Percentiles rank a stretch among this genome's conserved stretches.
Evolutionary conservation across 371 early-diverging fungal species (phyloP).

Genomic region (Rhizopus sp.): DNA sequence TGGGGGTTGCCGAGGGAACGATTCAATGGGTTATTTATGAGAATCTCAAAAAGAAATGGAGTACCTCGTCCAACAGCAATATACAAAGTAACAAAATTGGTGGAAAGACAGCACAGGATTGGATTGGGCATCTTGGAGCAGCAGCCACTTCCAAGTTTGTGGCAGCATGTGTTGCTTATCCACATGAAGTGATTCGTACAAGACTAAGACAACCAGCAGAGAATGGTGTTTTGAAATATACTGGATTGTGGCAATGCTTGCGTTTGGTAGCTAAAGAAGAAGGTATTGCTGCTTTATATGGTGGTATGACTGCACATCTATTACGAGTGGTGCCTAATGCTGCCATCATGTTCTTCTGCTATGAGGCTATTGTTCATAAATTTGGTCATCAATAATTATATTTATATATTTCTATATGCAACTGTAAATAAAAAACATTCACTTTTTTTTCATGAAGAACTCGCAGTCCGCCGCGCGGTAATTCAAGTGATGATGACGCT

Average conservation of each 20-base stretch:
- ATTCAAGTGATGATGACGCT: conserved; percentile 7
- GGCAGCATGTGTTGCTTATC: conserved; percentile 87
- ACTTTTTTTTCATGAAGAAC: no score
- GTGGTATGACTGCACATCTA: conserved; percentile 94
- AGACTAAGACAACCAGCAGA: conserved; percentile 82
- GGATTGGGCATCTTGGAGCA: conserved; percentile 80
- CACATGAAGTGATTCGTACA: conserved; percentile 81
- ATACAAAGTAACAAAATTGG: conserved; percentile 24
- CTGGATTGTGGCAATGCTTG: conserved; percentile 74
- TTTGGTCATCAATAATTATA: conserved; percentile 24
- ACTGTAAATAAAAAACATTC: conserved; percentile 2
- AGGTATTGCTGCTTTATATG: conserved; percentile 86
- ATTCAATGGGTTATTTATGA: conserved; percentile 97
- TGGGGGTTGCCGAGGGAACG: conserved; percentile 85
- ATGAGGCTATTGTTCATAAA: conserved; percentile 79
- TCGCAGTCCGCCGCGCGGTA: background rate
- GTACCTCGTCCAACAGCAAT: conserved; percentile 8
- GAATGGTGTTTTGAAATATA: conserved; percentile 70
- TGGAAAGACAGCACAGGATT: conserved; percentile 43
- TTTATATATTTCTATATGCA: background rate
- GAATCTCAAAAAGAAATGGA: conserved; percentile 70
- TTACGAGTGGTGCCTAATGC: conserved; percentile 96
- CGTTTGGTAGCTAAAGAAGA: conserved; percentile 80
- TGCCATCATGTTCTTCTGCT: conserved; percentile 93
- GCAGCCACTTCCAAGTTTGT: conserved; percentile 88